phyloP scores from a whole-genome alignment of 306 rosid species.

The Vigna radiata region DNA sequence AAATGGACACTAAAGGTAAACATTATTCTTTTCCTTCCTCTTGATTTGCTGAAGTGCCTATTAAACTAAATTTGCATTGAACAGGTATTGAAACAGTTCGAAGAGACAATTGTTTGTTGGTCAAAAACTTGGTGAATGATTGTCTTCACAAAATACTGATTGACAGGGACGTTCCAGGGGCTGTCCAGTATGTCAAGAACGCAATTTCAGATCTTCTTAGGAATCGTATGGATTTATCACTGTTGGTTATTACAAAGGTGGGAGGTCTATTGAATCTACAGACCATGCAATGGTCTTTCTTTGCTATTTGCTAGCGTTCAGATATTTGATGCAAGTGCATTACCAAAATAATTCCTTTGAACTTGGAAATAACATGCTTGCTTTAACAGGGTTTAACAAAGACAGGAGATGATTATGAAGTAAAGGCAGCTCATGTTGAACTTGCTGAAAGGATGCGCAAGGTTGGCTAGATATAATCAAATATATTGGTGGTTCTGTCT shows the following conservation, averaged over 20 bases:
- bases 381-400: constrained; percentile 84
- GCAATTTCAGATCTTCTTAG: constrained; percentile 96
- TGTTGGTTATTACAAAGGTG: constrained; percentile 95
- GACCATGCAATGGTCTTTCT: constrained; percentile 10
- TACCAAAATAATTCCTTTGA: constrained; percentile 22
- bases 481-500: constrained; percentile 26
- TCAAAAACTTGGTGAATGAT: constrained; percentile 90
- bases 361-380: constrained; percentile 32
- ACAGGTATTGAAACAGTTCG: constrained; percentile 97
- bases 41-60: constrained; percentile 26
- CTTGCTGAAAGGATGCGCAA: constrained; percentile 99
- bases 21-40: constrained; percentile 28
- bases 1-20: constrained; percentile 98
- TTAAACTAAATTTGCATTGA: constrained; percentile 37
- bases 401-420: constrained; percentile 98
- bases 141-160: constrained; percentile 91
- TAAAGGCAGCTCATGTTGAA: constrained; percentile 95
- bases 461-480: constrained; percentile 63
- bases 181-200: constrained; percentile 89
- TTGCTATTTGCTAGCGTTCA: constrained; percentile 32
- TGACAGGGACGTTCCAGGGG: constrained; percentile 90
- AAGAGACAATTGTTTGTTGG: constrained; percentile 96
- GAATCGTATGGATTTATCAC: constrained; percentile 98
- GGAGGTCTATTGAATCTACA: constrained; percentile 30
- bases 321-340: constrained; percentile 23